Evolutionary conservation across 805 yeast species (phyloP).

Genomic region (Hanseniaspora guilliermondii): DNA sequence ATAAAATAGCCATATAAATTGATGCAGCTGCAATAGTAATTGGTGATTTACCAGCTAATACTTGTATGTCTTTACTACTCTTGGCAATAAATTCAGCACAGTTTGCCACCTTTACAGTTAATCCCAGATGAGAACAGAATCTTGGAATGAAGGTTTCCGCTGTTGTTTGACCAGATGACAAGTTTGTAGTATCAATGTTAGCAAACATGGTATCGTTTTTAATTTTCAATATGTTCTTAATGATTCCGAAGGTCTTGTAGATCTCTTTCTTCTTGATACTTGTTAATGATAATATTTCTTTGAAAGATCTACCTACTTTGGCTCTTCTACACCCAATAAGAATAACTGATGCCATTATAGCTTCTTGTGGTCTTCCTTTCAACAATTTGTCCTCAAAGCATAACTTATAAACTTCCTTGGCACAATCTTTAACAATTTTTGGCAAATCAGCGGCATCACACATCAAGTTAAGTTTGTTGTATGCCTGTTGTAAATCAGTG

Average conservation of each 20-base stretch:
- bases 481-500: conserved; percentile 76
- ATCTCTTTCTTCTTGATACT: conserved; percentile 89
- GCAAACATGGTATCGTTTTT: conserved; percentile 30
- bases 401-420: conserved; percentile 86
- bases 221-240: conserved; percentile 52
- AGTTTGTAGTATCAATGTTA: conserved; percentile 34
- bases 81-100: conserved; percentile 90
- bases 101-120: conserved; percentile 69
- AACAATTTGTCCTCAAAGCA: conserved; percentile 77
- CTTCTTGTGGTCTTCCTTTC: conserved; percentile 83
- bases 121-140: conserved; percentile 89
- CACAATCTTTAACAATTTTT: conserved; percentile 90
- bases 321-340: conserved; percentile 91
- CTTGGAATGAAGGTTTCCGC: conserved; percentile 93
- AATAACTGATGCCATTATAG: conserved; percentile 93
- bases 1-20: conserved; percentile 81
- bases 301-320: conserved; percentile 84
- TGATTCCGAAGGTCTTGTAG: conserved; percentile 77
- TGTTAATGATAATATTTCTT: conserved; percentile 90
- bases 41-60: conserved; percentile 91
- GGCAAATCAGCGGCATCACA: conserved; percentile 95
- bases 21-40: conserved; percentile 96
- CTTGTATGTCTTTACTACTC: conserved; percentile 80
- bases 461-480: conserved; percentile 82
- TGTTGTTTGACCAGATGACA: conserved; percentile 66